Evolutionary conservation across 192 early-diverging fungal genomes (phyloP).

Genomic region (Gaertneriomyces semiglobifer): DNA sequence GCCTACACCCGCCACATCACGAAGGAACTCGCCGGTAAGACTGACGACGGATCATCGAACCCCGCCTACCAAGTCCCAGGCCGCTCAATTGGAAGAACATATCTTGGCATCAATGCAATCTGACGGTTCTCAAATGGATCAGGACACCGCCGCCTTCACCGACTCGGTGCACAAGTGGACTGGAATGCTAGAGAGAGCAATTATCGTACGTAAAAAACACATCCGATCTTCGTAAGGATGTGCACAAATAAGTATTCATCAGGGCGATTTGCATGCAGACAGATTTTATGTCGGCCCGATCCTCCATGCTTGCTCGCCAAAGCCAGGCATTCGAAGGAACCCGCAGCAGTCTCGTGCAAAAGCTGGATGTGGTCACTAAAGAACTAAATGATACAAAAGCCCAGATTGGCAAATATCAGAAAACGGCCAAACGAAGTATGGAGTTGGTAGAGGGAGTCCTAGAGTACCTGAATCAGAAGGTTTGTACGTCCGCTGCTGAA

Average conservation of each 20-base stretch:
- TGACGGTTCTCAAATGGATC: conserved; percentile 6
- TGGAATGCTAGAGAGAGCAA: conserved; percentile 29
- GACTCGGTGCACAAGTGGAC: conserved; percentile 40
- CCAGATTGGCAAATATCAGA: background rate
- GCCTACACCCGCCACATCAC: too few species aligned
- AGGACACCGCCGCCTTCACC: conserved; percentile 17
- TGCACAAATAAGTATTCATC: background rate
- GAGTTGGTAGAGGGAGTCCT: conserved; percentile 19
- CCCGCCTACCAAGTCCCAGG: too few species aligned
- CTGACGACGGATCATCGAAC: too few species aligned
- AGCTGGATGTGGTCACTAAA: conserved; percentile 7
- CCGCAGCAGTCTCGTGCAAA: background rate
- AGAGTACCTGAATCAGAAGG: conserved; percentile 18
- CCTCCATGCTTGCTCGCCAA: conserved; percentile 11
- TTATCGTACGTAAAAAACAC: conserved; percentile 22
- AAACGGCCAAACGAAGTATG: conserved; percentile 2
- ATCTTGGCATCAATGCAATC: too few species aligned
- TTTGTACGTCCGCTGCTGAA: conserved; percentile 6
- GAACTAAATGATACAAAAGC: conserved; percentile 13
- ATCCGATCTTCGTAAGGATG: background rate
- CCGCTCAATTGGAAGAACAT: too few species aligned
- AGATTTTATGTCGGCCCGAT: conserved; percentile 26
- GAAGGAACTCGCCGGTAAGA: too few species aligned
- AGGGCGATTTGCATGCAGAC: conserved; percentile 10
- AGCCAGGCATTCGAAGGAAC: conserved; percentile 3